These are phyloP conservation scores for Penicillium sp. DNA, from an alignment of 2,329 filamentous ascomycete genomes.

Conservation along the genomic window DNA sequence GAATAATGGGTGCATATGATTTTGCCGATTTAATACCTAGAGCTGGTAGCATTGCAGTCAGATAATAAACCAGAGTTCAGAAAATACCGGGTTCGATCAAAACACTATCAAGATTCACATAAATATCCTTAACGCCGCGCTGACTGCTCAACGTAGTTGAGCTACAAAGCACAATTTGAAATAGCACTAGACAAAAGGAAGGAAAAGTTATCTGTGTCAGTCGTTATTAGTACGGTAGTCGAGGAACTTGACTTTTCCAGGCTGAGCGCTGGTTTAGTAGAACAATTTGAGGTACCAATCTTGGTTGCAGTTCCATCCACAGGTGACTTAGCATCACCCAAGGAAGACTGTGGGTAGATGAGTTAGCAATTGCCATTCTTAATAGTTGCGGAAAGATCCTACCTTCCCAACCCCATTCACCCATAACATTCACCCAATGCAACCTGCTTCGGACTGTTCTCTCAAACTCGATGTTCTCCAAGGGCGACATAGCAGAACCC, in stretches of 20 bases:
- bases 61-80: background rate
- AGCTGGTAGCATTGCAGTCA: slow-evolving; percentile 1
- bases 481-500: slow-evolving; percentile 32
- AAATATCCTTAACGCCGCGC: slow-evolving; percentile 10
- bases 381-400: slow-evolving; percentile 27
- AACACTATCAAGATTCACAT: slow-evolving; percentile 10
- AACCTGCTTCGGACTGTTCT: slow-evolving; percentile 65
- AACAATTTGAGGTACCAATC: background rate
- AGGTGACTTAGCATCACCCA: background rate
- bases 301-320: background rate
- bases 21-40: slow-evolving; percentile 9
- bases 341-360: background rate
- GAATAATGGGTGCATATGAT: background rate
- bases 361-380: background rate
- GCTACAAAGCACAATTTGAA: background rate
- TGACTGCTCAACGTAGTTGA: background rate
- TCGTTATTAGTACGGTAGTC: background rate
- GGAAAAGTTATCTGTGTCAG: background rate
- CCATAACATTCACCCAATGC: slow-evolving; percentile 73
- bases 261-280: background rate
- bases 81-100: slow-evolving; percentile 3
- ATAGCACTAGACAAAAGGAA: background rate
- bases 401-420: slow-evolving; percentile 73
- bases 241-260: background rate
- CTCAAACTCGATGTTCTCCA: slow-evolving; percentile 55